These are phyloP conservation scores for Corynascus novoguineensis DNA, from an alignment of 495 filamentous ascomycete species.

Conservation along the genomic window DNA sequence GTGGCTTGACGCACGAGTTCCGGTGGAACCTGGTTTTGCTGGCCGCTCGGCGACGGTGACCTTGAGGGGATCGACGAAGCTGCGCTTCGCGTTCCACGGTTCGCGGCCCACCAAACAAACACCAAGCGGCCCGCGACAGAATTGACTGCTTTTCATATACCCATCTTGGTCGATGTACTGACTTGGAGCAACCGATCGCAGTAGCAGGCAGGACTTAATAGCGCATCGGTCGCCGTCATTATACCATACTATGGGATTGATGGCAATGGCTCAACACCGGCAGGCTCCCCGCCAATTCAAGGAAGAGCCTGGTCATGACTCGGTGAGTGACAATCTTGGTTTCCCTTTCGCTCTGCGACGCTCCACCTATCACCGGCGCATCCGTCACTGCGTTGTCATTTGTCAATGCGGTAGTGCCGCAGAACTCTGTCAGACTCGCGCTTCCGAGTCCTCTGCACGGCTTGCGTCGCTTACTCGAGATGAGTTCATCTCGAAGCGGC, in stretches of 20 bases:
- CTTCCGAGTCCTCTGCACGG: background rate
- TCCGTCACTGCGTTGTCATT: slow-evolving; percentile 8
- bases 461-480: background rate
- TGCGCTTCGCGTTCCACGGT: slow-evolving; percentile 20
- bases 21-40: slow-evolving; percentile 25
- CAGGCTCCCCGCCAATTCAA: slow-evolving; percentile 37
- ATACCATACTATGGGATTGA: slow-evolving; percentile 34
- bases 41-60: slow-evolving; percentile 17
- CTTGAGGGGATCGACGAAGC: slow-evolving; percentile 20
- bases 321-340: slow-evolving; percentile 30
- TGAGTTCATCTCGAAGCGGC: slow-evolving; percentile 8
- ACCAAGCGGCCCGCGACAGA: background rate
- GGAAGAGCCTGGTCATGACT: slow-evolving; percentile 34
- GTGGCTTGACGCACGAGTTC: slow-evolving; percentile 22
- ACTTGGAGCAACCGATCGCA: slow-evolving; percentile 11
- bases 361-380: slow-evolving; percentile 11
- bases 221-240: background rate
- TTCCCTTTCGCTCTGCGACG: slow-evolving; percentile 3
- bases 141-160: background rate
- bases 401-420: slow-evolving; percentile 9
- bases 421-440: background rate
- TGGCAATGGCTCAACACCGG: slow-evolving; percentile 36
- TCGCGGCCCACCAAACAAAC: background rate
- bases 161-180: background rate
- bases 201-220: background rate